A percentile compares a stretch with the other conserved stretches of the same genome.
These are phyloP conservation scores for Lathyrus tuberosus DNA, from an alignment of 306 rosid species.

Conservation along the genomic window DNA sequence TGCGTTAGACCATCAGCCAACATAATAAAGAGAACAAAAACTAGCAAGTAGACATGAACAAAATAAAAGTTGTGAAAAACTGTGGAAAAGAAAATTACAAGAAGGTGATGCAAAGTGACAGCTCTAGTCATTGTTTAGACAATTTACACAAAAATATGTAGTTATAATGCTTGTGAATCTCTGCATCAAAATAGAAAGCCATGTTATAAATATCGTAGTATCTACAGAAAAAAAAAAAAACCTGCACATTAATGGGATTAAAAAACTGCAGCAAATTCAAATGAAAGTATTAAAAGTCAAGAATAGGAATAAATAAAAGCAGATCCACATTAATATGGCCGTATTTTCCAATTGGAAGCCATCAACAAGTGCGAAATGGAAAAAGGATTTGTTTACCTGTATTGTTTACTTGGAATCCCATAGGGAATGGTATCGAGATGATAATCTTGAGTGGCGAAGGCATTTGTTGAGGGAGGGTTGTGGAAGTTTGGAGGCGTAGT, in stretches of 20 bases:
- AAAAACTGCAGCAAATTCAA: constrained; percentile 11
- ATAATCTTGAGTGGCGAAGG: constrained; percentile 49
- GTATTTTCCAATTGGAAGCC: constrained; percentile 5
- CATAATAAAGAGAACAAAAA: constrained; percentile 13
- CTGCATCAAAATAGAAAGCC: constrained; percentile 14
- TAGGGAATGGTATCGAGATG: constrained; percentile 71
- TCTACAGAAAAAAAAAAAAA: constrained; percentile 2
- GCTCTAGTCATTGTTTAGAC: constrained; percentile 8
- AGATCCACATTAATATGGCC: background rate
- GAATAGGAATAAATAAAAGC: background rate
- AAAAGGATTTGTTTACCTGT: constrained; percentile 52
- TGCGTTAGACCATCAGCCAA: constrained; percentile 16
- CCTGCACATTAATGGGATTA: background rate
- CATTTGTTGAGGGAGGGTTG: constrained; percentile 53
- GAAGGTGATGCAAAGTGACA: constrained; percentile 29
- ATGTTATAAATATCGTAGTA: background rate
- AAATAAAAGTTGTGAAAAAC: constrained; percentile 15
- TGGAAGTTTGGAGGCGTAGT: constrained; percentile 56
- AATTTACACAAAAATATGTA: background rate
- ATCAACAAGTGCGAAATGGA: background rate
- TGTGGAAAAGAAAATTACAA: background rate
- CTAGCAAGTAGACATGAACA: background rate
- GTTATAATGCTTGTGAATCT: constrained; percentile 26
- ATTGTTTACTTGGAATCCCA: constrained; percentile 73
- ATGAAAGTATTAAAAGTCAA: constrained; percentile 10